Evolutionary conservation across 305 asterid species (phyloP).

Genomic region (Rubia occidens): DNA sequence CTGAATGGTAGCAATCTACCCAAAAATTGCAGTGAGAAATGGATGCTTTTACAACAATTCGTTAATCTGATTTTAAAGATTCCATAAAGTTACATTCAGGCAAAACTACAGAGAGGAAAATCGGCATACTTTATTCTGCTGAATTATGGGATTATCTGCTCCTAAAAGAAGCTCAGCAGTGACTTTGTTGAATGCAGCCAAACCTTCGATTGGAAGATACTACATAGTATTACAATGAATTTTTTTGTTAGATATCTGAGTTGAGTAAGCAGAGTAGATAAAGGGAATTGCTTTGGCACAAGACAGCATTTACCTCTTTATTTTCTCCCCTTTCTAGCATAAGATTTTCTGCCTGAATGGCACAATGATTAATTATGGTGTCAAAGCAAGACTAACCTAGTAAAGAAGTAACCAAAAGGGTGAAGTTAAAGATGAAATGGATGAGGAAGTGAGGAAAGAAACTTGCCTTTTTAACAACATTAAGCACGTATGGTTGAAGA

Average conservation of each 20-base stretch:
- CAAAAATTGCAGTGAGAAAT: constrained; percentile 10
- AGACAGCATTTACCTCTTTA: constrained; percentile 64
- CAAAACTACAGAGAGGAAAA: constrained; percentile 17
- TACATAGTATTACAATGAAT: constrained; percentile 25
- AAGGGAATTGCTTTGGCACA: constrained; percentile 9
- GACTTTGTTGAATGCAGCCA: constrained; percentile 89
- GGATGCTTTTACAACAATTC: neutral
- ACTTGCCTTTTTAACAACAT: constrained; percentile 82
- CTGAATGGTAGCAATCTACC: constrained; percentile 86
- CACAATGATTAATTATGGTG: constrained; percentile 2
- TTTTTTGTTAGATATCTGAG: constrained; percentile 24
- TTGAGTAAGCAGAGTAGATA: constrained; percentile 13
- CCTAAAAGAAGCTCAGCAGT: constrained; percentile 89
- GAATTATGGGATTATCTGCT: constrained; percentile 59
- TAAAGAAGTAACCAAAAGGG: neutral
- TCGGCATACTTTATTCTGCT: constrained; percentile 61
- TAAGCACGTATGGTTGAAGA: constrained; percentile 92
- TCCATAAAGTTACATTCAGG: neutral
- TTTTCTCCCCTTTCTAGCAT: constrained; percentile 86
- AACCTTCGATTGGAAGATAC: constrained; percentile 97
- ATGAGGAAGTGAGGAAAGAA: constrained; percentile 14
- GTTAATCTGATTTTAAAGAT: neutral
- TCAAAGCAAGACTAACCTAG: neutral
- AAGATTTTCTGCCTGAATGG: constrained; percentile 70
- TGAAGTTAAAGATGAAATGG: neutral